Evolutionary conservation across 2,329 filamentous ascomycete species (phyloP).

Genomic region (Sordariomycetes sp.): DNA sequence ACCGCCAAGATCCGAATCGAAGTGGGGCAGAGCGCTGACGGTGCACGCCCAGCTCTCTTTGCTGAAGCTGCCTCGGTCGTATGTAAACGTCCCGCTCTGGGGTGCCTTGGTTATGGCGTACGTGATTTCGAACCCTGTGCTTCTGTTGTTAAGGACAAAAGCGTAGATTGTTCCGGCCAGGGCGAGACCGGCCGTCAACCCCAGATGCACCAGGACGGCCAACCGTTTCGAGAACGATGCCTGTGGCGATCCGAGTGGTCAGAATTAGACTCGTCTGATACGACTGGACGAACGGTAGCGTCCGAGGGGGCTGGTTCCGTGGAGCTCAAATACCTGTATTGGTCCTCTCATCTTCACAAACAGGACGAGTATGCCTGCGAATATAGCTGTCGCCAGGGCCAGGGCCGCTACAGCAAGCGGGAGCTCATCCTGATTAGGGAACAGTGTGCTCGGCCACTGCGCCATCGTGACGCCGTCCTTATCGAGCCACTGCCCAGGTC

Average conservation of each 20-base stretch:
- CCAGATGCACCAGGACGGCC: not conserved
- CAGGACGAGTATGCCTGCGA: not conserved
- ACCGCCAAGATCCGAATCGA: not conserved
- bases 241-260: not conserved
- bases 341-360: not conserved
- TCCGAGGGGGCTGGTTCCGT: too few relatives aligned
- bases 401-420: not conserved
- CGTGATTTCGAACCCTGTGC: not conserved
- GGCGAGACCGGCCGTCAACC: not conserved
- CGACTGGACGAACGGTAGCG: not conserved
- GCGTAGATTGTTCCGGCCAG: not conserved
- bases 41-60: conserved; percentile 1
- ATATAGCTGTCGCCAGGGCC: not conserved
- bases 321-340: not conserved
- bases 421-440: conserved; percentile 1
- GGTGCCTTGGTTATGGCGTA: not conserved
- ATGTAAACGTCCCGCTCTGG: not conserved
- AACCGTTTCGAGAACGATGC: not conserved
- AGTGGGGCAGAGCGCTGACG: not conserved
- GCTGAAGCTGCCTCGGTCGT: conserved; percentile 1
- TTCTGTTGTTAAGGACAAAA: conserved; percentile 1
- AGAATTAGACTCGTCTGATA: not conserved
- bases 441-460: conserved; percentile 2
- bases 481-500: not conserved
- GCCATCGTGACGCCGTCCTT: conserved; percentile 1